Base-by-base conservation (phyloP, 768 basidiomycete genomes). In the Exidia glandulosa region DNA sequence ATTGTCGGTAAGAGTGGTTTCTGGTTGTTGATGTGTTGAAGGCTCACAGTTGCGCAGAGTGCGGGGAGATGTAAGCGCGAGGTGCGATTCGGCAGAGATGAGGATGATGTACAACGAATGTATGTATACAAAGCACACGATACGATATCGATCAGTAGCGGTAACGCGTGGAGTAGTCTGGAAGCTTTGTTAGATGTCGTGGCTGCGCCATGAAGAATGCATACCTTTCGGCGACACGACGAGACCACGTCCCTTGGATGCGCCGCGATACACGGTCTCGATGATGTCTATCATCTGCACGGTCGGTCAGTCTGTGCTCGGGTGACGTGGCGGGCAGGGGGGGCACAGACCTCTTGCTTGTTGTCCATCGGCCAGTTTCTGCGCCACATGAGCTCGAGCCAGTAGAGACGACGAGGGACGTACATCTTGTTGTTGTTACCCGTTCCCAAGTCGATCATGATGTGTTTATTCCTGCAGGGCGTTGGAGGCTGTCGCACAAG, bases 361-460 rank as follows among this genome's bases (percentile, higher is more conserved):
- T 94, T 94, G 69, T 94, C 90, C 82, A 99, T 96, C 19, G 95
- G 85, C 96, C 96, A 98, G 72, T 97, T 98, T 72, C 96, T 29
- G 47, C 32, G 25, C 9, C 52, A 41, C 32, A 56, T 32, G n/a
- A 57, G 31, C 6, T 36, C 27, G 32, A 0, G 52, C 36, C 31
- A 59, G 13, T 25, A 31, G 58, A 27, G 30, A 13, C n/a, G 32
- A 37, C 45, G 29, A 16, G 12, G 19, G 3, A 78, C 91, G 64
- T 60, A 94, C 94, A 96, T 96, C 77, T 98, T 97, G 75, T 97
- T 97, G 75, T 97, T 97, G 74, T 98, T 96, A 78, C 94, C 94
- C 56, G 94, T 98, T n/a, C 94, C 94, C 64, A 98, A 75, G 82
- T 97, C 96, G 68, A 99, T 97, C 95, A 98, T 98, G 75, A 98